Evolutionary conservation across 306 rosid genomes (phyloP), one percentile per base, ranked within the genome.

Genomic region (Castanea mollissima): DNA sequence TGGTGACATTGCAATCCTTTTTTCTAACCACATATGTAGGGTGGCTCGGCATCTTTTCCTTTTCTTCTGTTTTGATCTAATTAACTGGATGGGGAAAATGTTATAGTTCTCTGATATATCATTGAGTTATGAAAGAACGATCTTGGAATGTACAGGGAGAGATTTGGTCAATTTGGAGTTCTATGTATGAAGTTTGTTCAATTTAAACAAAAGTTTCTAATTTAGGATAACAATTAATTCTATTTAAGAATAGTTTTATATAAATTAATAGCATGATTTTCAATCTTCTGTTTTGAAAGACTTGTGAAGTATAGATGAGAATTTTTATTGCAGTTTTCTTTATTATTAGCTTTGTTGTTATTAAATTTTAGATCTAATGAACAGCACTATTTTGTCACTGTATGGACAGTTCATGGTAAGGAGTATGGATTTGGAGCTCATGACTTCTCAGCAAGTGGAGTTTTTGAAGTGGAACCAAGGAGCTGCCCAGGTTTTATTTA

Each of bases 401-500:
- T 14, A 38, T 68, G 82, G 69, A 74, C 86, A 96, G 99, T 93
- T 76, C 90, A 93, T 78, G 99, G 97, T 68, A 96, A 88, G 86
- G 99, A 96, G 87, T 93, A 91, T 63, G 97, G 97, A 49, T 96
- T 96, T 71, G 99, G 99, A 71, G 99, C 97, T 34, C 99, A 93
- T 75, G 99, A 91, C 76, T 91, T 81, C 77, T 85, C 99, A 5
- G 90, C 89, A 18, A 96, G 99, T 85, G 99, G 99, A 78, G 98
- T 96, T 86, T 96, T 96, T 77, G 98, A 96, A 87, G 94, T 92
- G 75, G 98, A 91, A 82, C 98, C 99, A 74, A 89, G 72, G 92
- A 85, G 78, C 60, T 96, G 99, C 88, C 99, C 99, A 12, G 99
- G 97, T 79, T 96, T 88, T 81, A 69, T 86, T 75, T 96, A 82